These are phyloP conservation scores for Gremmenia infestans DNA, from an alignment of 2,329 filamentous ascomycete genomes.

Conservation along the genomic window DNA sequence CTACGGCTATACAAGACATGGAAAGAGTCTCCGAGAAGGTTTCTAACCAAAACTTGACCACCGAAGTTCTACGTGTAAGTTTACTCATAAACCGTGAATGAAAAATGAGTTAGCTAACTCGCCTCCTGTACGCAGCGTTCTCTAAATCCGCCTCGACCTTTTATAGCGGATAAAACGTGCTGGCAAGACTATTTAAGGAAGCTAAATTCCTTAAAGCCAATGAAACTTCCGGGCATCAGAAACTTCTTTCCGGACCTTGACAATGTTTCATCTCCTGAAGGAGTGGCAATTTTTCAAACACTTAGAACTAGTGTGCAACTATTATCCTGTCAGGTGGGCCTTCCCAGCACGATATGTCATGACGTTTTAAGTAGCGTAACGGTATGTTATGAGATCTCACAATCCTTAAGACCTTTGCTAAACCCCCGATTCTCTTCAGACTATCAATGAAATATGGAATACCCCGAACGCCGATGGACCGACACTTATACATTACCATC, in stretches of 20 bases:
- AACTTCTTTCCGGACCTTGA: neutral
- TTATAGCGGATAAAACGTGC: too few relatives aligned
- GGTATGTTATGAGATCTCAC: slow-evolving; percentile 1
- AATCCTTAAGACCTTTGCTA: neutral
- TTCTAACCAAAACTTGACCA: too few relatives aligned
- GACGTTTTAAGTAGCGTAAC: neutral
- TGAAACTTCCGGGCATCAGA: neutral
- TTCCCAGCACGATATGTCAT: neutral
- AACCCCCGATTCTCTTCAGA: neutral
- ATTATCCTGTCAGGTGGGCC: neutral
- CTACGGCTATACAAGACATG: too few relatives aligned
- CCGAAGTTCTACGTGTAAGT: too few relatives aligned
- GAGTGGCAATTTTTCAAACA: neutral
- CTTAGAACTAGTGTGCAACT: neutral
- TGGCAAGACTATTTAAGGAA: too few relatives aligned
- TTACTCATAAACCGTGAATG: too few relatives aligned
- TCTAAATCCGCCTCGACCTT: too few relatives aligned
- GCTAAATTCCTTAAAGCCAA: too few relatives aligned
- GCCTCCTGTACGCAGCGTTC: too few relatives aligned
- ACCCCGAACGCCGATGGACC: neutral
- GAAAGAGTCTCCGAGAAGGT: too few relatives aligned
- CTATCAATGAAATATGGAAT: neutral
- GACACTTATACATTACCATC: slow-evolving; percentile 34
- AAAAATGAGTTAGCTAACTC: too few relatives aligned
- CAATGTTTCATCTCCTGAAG: neutral